Percentiles rank a stretch among this genome's conserved stretches.
Evolutionary conservation across 306 rosid genomes (phyloP).

Genomic region (Quercus dentata): DNA sequence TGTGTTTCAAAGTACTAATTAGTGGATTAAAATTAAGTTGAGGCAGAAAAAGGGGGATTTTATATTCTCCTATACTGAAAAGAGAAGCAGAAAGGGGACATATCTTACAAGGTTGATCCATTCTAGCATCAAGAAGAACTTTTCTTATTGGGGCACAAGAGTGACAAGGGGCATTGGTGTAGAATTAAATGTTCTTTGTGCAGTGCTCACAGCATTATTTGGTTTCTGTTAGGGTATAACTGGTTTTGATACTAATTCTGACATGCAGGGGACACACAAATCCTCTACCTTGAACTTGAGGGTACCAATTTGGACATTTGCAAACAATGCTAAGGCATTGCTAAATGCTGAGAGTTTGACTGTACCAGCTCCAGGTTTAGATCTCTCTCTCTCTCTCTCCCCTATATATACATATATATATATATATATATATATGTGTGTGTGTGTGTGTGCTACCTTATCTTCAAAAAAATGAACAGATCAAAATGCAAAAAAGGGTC

Average conservation of each 20-base stretch:
- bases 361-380: slow-evolving; percentile 54
- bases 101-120: no score
- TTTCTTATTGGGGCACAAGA: no score
- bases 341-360: slow-evolving; percentile 43
- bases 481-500: not conserved
- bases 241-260: slow-evolving; percentile 4
- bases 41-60: no score
- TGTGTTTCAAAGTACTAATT: not conserved
- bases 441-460: not conserved
- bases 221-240: not conserved
- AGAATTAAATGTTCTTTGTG: not conserved
- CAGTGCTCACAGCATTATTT: not conserved
- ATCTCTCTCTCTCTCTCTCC: not conserved
- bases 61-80: no score
- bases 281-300: slow-evolving; percentile 64
- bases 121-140: no score
- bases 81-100: no score
- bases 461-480: not conserved
- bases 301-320: slow-evolving; percentile 66
- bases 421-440: no score
- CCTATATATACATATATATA: no score
- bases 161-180: not conserved
- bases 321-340: slow-evolving; percentile 37
- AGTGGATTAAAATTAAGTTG: no score
- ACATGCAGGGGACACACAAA: slow-evolving; percentile 35